Evolutionary conservation across 129 eudicot genomes (phyloP), one percentile per base, ranked within the genome.

Genomic region (Flaveria ramosissima): DNA sequence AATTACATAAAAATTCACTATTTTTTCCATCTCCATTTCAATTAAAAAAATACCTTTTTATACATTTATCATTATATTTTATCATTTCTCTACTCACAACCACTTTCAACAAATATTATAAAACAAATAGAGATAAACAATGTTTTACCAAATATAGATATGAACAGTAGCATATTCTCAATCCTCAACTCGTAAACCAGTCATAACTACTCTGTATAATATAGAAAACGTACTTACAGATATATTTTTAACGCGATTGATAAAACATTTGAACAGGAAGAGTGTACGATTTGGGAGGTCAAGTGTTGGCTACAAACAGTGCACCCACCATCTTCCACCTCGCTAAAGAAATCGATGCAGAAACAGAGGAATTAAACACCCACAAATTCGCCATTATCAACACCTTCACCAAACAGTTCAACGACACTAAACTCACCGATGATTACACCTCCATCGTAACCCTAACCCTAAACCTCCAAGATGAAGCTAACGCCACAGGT

Each of bases 281-380:
- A 48, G 71, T 70, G 12, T 85, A 78, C 56, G 88, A 85, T 64
- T 70, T 85, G 72, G 88, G 88, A 36, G 88, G 88, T 64, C 88
- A 85, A 74, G 88, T 85, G 3, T 76, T 85, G 17, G 85, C 88
- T 15, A 51, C 78, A 47, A 85, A 85, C 56, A 85, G 88, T 48
- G 88, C 85, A 21, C 88, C 88, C 5, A 74, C 85, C 13, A 81
- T 85, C 78, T 85, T 81, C 65, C 85, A 85, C 75, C 72, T 85
- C 0, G 88, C 85, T 0, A 81, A 74, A 59, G 81, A 81, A 71
- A 78, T 85, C 52, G 85, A 63, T 1, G 81, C 86, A 2, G 72
- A 81, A 81, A 78, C 79, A 3, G 88, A 85, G 20, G 83, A 85
- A 26, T 48, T 85, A 43, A 76, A 74, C 36, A 15, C 48, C 41